phyloP scores from a whole-genome alignment of 768 basidiomycete genomes.

The Russula sp. region DNA sequence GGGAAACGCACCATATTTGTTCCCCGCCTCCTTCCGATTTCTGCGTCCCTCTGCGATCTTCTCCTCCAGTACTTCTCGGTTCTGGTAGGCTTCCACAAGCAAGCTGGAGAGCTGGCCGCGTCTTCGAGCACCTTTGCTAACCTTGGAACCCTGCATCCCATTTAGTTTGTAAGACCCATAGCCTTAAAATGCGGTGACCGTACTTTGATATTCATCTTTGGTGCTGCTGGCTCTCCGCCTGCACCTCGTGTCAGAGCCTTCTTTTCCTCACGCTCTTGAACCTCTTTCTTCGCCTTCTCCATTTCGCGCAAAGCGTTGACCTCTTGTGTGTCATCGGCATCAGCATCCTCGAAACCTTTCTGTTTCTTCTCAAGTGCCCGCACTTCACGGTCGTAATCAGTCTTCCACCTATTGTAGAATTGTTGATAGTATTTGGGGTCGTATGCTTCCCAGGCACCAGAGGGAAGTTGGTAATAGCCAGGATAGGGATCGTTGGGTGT shows the following conservation, averaged over 20 bases:
- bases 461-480: conserved; percentile 82
- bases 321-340: conserved; percentile 52
- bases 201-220: conserved; percentile 82
- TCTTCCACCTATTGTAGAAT: conserved; percentile 70
- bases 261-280: conserved; percentile 70
- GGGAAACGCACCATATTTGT: conserved; percentile 74
- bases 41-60: conserved; percentile 77
- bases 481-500: conserved; percentile 75
- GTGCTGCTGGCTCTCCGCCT: conserved; percentile 52
- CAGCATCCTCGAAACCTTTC: conserved; percentile 69
- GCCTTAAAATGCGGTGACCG: conserved; percentile 31
- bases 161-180: background rate
- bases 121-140: conserved; percentile 64
- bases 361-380: conserved; percentile 65
- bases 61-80: conserved; percentile 79
- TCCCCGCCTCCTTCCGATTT: conserved; percentile 86
- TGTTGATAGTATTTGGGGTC: conserved; percentile 65
- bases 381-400: conserved; percentile 67
- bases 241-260: conserved; percentile 71
- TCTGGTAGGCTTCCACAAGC: conserved; percentile 77
- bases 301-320: conserved; percentile 71
- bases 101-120: conserved; percentile 79
- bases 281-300: conserved; percentile 71
- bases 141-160: conserved; percentile 58
- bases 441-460: conserved; percentile 74